A percentile compares a stretch with the other conserved stretches of the same genome.
Evolutionary conservation across 1,139 yeast genomes (phyloP).

Genomic region (Wickerhamomyces sp.): DNA sequence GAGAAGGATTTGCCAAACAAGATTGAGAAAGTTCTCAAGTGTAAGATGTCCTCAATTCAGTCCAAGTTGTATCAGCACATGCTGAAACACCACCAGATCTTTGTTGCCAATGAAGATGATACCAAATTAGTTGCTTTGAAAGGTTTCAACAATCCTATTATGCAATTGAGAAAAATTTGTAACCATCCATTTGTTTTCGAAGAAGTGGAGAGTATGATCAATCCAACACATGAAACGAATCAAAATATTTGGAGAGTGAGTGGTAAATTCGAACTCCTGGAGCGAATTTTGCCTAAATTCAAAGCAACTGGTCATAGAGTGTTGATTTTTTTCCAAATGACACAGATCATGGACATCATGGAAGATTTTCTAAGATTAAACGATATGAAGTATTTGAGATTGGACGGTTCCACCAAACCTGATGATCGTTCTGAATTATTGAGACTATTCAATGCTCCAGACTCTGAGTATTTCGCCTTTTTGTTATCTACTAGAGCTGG

Average conservation of each 20-base stretch:
- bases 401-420: slow-evolving; percentile 80
- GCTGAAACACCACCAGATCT: slow-evolving; percentile 65
- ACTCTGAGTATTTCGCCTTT: slow-evolving; percentile 73
- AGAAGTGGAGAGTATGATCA: slow-evolving; percentile 83
- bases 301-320: slow-evolving; percentile 75
- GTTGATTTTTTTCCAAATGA: slow-evolving; percentile 81
- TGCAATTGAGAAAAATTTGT: slow-evolving; percentile 95
- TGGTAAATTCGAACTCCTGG: slow-evolving; percentile 77
- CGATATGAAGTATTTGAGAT: slow-evolving; percentile 64
- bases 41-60: slow-evolving; percentile 90
- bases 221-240: slow-evolving; percentile 67
- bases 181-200: slow-evolving; percentile 97
- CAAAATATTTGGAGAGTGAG: slow-evolving; percentile 71
- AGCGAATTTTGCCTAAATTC: slow-evolving; percentile 69
- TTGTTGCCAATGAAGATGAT: slow-evolving; percentile 46
- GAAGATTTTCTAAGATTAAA: slow-evolving; percentile 70
- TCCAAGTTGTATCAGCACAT: slow-evolving; percentile 71
- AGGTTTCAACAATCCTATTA: slow-evolving; percentile 84
- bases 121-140: slow-evolving; percentile 57
- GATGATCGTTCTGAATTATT: slow-evolving; percentile 73
- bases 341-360: slow-evolving; percentile 86
- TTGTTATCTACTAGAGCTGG: slow-evolving; percentile 84
- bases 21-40: slow-evolving; percentile 90
- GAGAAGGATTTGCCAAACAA: slow-evolving; percentile 95
- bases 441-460: slow-evolving; percentile 65